Conservation (phyloP, 2,329 filamentous ascomycete genomes). For the Pseudogymnoascus verrucosus region DNA sequence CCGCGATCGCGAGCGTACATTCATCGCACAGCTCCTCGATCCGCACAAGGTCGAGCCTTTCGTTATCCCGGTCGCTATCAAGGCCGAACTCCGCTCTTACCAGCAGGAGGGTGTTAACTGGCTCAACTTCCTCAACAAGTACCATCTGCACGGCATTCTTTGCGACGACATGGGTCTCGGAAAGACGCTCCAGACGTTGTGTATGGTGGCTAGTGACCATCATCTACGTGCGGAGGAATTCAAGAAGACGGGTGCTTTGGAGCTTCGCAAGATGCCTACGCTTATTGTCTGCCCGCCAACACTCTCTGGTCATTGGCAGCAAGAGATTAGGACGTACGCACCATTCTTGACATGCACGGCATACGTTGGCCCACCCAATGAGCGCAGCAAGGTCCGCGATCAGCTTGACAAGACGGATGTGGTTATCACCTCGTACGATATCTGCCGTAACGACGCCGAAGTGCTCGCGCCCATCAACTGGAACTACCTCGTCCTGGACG, state of each 20-base stretch:
- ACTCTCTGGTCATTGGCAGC: constrained; percentile 95
- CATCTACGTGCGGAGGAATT: constrained; percentile 89
- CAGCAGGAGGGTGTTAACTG: constrained; percentile 99
- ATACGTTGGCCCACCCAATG: constrained; percentile 81
- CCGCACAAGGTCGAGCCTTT: constrained; percentile 95
- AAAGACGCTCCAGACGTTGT: constrained; percentile 94
- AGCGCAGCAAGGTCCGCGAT: constrained; percentile 64
- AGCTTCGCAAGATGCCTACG: constrained; percentile 74
- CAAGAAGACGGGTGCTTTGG: constrained; percentile 68
- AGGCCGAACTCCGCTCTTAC: constrained; percentile 90
- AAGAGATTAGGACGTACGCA: constrained; percentile 92
- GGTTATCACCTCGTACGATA: constrained; percentile 96
- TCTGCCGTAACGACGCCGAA: constrained; percentile 93
- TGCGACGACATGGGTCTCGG: constrained; percentile 99
- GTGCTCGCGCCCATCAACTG: constrained; percentile 74
- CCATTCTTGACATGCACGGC: constrained; percentile 85
- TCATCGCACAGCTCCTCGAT: constrained; percentile 93
- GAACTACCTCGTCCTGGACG: constrained; percentile 97
- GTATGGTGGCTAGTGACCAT: constrained; percentile 96
- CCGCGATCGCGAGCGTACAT: constrained; percentile 87
- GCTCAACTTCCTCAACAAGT: constrained; percentile 96
- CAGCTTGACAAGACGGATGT: constrained; percentile 74
- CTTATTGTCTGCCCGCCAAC: constrained; percentile 95
- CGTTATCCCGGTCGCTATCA: constrained; percentile 89
- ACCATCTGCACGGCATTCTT: constrained; percentile 94